Percentiles rank a stretch among this genome's conserved stretches.
Evolutionary conservation across 2,329 filamentous ascomycete genomes (phyloP).

Genomic region (Fusarium cicatricum): DNA sequence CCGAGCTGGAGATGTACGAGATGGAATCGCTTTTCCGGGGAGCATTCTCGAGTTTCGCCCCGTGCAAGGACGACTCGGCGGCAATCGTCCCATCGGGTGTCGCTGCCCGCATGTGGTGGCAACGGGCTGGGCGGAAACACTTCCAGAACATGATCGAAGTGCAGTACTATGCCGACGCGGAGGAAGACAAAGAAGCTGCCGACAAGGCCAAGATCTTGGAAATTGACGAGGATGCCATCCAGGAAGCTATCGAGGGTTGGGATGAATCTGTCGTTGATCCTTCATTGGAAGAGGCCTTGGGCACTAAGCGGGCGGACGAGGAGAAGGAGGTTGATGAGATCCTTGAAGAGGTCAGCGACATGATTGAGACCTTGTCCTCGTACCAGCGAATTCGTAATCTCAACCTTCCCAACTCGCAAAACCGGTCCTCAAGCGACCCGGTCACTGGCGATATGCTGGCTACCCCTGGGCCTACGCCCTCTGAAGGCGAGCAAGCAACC

Average conservation of each 20-base stretch:
- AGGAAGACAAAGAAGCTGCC: slow-evolving; percentile 48
- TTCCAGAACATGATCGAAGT: slow-evolving; percentile 71
- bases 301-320: slow-evolving; percentile 62
- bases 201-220: slow-evolving; percentile 48
- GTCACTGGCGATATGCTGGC: slow-evolving; percentile 73
- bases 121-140: slow-evolving; percentile 70
- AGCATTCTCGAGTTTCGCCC: slow-evolving; percentile 83
- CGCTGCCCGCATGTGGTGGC: slow-evolving; percentile 79
- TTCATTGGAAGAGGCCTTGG: slow-evolving; percentile 61
- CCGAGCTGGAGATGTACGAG: slow-evolving; percentile 68
- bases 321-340: slow-evolving; percentile 76
- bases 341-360: slow-evolving; percentile 75
- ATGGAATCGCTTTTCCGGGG: slow-evolving; percentile 79
- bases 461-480: slow-evolving; percentile 72
- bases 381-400: slow-evolving; percentile 82
- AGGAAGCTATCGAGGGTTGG: slow-evolving; percentile 65
- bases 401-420: slow-evolving; percentile 70
- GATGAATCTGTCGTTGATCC: slow-evolving; percentile 67
- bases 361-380: slow-evolving; percentile 79
- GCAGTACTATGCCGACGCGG: slow-evolving; percentile 54
- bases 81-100: slow-evolving; percentile 74
- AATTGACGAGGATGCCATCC: slow-evolving; percentile 61
- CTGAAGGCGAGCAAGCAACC: slow-evolving; percentile 65
- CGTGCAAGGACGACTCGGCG: slow-evolving; percentile 75
- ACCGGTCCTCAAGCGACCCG: slow-evolving; percentile 67